Conservation (phyloP, 192 early-diverging fungal genomes). For the Coemansia sp. region DNA sequence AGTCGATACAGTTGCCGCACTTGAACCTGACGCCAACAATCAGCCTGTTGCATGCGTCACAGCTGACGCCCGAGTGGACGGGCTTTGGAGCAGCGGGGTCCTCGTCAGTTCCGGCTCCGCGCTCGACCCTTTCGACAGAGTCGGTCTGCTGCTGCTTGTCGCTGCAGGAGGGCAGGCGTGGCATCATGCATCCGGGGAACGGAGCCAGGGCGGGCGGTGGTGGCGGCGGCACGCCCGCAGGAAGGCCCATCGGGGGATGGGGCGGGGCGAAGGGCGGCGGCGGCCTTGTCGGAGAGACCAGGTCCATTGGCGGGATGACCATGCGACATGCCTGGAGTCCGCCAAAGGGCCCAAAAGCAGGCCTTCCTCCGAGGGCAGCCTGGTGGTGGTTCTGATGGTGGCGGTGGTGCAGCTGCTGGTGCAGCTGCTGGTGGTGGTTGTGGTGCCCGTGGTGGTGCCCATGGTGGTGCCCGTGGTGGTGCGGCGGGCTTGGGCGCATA, state of each 20-base stretch:
- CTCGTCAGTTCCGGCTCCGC: slow-evolving; percentile 9
- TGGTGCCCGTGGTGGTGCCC: neutral
- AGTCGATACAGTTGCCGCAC: slow-evolving; percentile 93
- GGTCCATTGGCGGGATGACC: slow-evolving; percentile 12
- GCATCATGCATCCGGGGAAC: slow-evolving; percentile 7
- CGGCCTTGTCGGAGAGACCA: neutral
- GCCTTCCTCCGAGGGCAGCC: too few species aligned
- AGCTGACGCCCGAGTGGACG: slow-evolving; percentile 28
- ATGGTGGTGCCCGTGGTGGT: slow-evolving; percentile 1
- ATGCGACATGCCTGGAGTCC: slow-evolving; percentile 5
- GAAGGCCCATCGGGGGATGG: neutral
- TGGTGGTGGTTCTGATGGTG: neutral
- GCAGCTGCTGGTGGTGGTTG: too few species aligned
- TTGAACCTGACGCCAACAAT: slow-evolving; percentile 89
- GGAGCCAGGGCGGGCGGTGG: slow-evolving; percentile 1
- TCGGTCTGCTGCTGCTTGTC: slow-evolving; percentile 20
- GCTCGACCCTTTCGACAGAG: slow-evolving; percentile 3
- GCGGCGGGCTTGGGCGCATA: neutral
- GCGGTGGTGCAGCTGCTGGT: too few species aligned
- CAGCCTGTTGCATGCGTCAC: slow-evolving; percentile 60
- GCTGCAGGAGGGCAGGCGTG: neutral
- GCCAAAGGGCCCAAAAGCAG: neutral
- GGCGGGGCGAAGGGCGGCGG: slow-evolving; percentile 1
- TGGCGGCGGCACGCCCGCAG: slow-evolving; percentile 4
- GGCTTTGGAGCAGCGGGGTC: neutral